Evolutionary conservation across 2,329 filamentous ascomycete genomes (phyloP).

Genomic region (Penicillium hesseltinei): DNA sequence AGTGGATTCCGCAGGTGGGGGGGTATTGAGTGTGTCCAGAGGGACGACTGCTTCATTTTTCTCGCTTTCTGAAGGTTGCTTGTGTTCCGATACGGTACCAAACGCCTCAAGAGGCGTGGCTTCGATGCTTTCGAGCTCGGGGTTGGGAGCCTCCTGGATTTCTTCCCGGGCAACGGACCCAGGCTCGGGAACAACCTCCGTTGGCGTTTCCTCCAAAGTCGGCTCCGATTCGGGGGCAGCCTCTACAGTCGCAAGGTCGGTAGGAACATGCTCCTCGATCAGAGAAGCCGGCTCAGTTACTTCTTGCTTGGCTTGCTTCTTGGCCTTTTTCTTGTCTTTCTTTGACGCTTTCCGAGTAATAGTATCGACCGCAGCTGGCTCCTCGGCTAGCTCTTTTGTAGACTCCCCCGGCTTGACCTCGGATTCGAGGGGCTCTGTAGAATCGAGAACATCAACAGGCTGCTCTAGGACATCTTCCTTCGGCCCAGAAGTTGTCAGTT

Average conservation of each 20-base stretch:
- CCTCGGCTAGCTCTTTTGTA: conserved; percentile 11
- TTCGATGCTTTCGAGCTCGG: background rate
- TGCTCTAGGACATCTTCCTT: background rate
- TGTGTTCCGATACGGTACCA: background rate
- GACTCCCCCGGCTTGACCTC: conserved; percentile 8
- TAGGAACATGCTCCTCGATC: background rate
- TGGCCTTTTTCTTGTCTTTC: conserved; percentile 38
- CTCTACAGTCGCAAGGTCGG: background rate
- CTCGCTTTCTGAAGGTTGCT: background rate
- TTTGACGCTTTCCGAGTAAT: conserved; percentile 33
- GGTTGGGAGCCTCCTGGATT: background rate
- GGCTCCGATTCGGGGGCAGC: background rate
- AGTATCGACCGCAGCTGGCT: conserved; percentile 12
- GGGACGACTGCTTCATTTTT: background rate
- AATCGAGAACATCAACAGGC: background rate
- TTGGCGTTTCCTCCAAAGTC: background rate
- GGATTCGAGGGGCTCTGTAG: background rate
- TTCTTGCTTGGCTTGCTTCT: conserved; percentile 26
- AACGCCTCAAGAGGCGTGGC: background rate
- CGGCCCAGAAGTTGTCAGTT: background rate
- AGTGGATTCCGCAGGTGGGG: background rate
- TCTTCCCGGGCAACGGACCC: background rate
- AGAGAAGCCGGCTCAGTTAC: conserved; percentile 1
- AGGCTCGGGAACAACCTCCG: background rate
- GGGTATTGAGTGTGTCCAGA: background rate